A percentile compares a stretch with the other conserved stretches of the same genome.
Conservation (phyloP, 2,329 filamentous ascomycete species). For the Talaromyces marneffei region DNA sequence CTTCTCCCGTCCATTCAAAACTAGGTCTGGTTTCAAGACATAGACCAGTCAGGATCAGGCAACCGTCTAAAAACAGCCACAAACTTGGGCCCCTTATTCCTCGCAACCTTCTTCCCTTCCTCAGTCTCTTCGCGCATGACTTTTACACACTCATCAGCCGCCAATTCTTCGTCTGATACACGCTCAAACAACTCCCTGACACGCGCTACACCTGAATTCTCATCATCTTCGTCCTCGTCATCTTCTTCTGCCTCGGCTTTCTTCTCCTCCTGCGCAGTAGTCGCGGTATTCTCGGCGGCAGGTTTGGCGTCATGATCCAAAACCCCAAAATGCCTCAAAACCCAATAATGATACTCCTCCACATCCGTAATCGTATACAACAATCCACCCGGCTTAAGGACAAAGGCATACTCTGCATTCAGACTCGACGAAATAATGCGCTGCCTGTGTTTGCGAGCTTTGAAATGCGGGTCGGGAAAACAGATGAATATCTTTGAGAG, state of each 20-base stretch:
- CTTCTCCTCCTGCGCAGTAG: no score
- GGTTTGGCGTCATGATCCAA: background rate
- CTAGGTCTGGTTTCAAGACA: background rate
- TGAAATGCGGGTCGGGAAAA: constrained; percentile 98
- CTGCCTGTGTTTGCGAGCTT: constrained; percentile 93
- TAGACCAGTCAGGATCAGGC: constrained; percentile 68
- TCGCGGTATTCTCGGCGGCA: background rate
- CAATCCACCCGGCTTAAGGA: constrained; percentile 72
- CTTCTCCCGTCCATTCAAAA: background rate
- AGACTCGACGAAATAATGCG: constrained; percentile 84
- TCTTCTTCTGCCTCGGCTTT: constrained; percentile 64
- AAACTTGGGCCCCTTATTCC: constrained; percentile 86
- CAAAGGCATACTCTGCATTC: constrained; percentile 90
- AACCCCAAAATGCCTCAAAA: constrained; percentile 69
- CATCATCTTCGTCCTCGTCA: constrained; percentile 62
- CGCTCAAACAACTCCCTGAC: constrained; percentile 63
- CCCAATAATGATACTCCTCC: constrained; percentile 88
- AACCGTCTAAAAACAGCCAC: constrained; percentile 79
- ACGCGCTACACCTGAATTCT: constrained; percentile 60
- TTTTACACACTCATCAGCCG: constrained; percentile 54
- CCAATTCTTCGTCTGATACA: constrained; percentile 52
- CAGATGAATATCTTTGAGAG: constrained; percentile 92
- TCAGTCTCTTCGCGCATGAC: constrained; percentile 75
- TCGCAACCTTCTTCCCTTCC: constrained; percentile 91
- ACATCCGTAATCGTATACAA: constrained; percentile 98